phyloP scores from a whole-genome alignment of 768 basidiomycete species.

The Rhizopogon rudus region DNA sequence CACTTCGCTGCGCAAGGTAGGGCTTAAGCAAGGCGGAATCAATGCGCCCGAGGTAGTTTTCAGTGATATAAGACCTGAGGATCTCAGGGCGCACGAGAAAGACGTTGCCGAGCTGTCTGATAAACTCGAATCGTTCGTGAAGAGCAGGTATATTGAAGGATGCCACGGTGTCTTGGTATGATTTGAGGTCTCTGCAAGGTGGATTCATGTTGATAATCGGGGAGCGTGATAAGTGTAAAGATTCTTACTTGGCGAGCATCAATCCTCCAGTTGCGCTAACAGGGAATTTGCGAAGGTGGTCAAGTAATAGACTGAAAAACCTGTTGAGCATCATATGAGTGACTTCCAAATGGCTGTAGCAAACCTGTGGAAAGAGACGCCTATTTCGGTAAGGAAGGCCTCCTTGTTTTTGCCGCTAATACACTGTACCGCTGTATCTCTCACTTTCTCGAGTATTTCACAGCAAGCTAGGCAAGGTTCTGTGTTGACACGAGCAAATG shows the following conservation, averaged over 20 bases:
- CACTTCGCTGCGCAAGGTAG: conserved; percentile 85
- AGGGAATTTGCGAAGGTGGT: conserved; percentile 94
- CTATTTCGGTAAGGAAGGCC: conserved; percentile 88
- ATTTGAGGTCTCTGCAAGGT: conserved; percentile 78
- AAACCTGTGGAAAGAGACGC: conserved; percentile 89
- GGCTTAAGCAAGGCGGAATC: conserved; percentile 84
- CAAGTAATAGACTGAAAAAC: conserved; percentile 69
- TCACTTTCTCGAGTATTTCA: conserved; percentile 76
- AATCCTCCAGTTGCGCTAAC: conserved; percentile 95
- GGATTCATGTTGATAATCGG: not conserved
- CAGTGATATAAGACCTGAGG: conserved; percentile 91
- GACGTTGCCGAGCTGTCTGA: conserved; percentile 93
- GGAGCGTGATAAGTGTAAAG: not conserved
- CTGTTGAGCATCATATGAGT: not conserved
- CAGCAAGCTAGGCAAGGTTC: conserved; percentile 89
- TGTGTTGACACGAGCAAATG: conserved; percentile 91
- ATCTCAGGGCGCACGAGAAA: conserved; percentile 97
- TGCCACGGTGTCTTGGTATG: conserved; percentile 87
- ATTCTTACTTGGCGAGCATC: conserved; percentile 91
- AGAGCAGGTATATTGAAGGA: conserved; percentile 82
- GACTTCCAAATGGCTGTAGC: conserved; percentile 3
- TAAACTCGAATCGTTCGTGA: conserved; percentile 95
- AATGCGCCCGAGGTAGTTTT: conserved; percentile 89
- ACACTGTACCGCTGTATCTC: conserved; percentile 68
- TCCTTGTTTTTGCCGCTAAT: conserved; percentile 93